phyloP scores from a whole-genome alignment of 2,329 filamentous ascomycete species.

The Sarocladium strictum region DNA sequence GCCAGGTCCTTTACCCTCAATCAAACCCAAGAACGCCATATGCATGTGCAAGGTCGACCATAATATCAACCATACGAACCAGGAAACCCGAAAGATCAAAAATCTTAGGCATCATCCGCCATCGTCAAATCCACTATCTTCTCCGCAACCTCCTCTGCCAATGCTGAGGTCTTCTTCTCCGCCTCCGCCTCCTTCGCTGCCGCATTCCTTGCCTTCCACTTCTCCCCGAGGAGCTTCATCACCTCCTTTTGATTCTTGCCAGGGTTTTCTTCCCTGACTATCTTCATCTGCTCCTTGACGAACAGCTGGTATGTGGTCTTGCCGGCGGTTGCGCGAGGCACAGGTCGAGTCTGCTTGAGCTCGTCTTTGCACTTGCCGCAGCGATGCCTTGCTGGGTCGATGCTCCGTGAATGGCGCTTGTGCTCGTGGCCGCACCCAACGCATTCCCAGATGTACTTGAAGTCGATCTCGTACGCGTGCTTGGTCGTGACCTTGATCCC shows the following conservation, averaged over 20 bases:
- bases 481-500: slow-evolving; percentile 81
- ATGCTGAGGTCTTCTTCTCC: slow-evolving; percentile 9
- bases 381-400: slow-evolving; percentile 63
- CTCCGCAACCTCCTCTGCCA: slow-evolving; percentile 16
- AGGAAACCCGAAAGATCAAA: not conserved
- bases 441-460: slow-evolving; percentile 87
- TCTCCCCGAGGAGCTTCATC: slow-evolving; percentile 60
- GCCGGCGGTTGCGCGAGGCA: slow-evolving; percentile 45
- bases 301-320: slow-evolving; percentile 40
- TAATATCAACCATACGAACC: not conserved
- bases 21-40: slow-evolving; percentile 6
- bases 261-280: slow-evolving; percentile 50
- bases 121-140: slow-evolving; percentile 22
- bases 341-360: slow-evolving; percentile 74
- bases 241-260: slow-evolving; percentile 58
- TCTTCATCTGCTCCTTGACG: slow-evolving; percentile 62
- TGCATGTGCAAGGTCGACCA: slow-evolving; percentile 1
- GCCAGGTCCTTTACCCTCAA: not conserved
- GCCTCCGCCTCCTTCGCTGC: slow-evolving; percentile 26
- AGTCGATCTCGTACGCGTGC: slow-evolving; percentile 84
- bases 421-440: slow-evolving; percentile 62
- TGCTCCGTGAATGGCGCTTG: slow-evolving; percentile 79
- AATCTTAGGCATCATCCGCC: slow-evolving; percentile 14
- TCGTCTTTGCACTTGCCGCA: slow-evolving; percentile 71
- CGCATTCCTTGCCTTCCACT: slow-evolving; percentile 49